These are phyloP conservation scores for Hygrocybe coccinea DNA, from an alignment of 768 basidiomycete genomes.

Conservation along the genomic window DNA sequence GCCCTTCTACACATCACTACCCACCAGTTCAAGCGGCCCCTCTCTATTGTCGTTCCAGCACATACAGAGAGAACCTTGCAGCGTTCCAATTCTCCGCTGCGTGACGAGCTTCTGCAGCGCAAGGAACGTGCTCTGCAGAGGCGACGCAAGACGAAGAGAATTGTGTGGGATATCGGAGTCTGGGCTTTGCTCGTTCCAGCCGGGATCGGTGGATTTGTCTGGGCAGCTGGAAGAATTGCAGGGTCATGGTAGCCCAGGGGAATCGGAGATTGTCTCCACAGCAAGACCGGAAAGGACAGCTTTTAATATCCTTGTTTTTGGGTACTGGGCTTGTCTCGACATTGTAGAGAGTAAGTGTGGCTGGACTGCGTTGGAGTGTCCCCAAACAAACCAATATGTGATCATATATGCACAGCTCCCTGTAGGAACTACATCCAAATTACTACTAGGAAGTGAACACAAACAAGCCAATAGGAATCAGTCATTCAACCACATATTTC, in stretches of 20 bases:
- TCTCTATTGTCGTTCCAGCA: constrained; percentile 73
- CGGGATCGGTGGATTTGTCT: constrained; percentile 51
- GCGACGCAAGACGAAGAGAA: constrained; percentile 60
- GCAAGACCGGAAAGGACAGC: too few relatives aligned
- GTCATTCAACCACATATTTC: too few relatives aligned
- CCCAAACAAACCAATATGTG: too few relatives aligned
- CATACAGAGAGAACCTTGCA: constrained; percentile 26
- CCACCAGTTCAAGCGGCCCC: constrained; percentile 80
- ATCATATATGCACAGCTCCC: too few relatives aligned
- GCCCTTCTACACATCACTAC: constrained; percentile 74
- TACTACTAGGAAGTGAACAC: too few relatives aligned
- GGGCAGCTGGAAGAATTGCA: constrained; percentile 51
- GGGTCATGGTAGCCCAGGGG: constrained; percentile 47
- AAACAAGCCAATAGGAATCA: too few relatives aligned
- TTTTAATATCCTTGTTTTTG: too few relatives aligned
- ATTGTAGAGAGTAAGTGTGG: too few relatives aligned
- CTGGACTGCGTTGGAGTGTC: too few relatives aligned
- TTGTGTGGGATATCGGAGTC: constrained; percentile 81
- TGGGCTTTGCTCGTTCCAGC: constrained; percentile 67
- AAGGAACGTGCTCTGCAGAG: constrained; percentile 85
- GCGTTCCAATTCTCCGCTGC: constrained; percentile 23
- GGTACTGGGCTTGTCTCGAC: too few relatives aligned
- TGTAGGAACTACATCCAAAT: too few relatives aligned
- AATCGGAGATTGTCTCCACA: not conserved
- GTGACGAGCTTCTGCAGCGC: constrained; percentile 72